Percentiles rank a stretch among this genome's conserved stretches.
phyloP scores from a whole-genome alignment of 768 basidiomycete species.

The Pleurotus pulmonarius region DNA sequence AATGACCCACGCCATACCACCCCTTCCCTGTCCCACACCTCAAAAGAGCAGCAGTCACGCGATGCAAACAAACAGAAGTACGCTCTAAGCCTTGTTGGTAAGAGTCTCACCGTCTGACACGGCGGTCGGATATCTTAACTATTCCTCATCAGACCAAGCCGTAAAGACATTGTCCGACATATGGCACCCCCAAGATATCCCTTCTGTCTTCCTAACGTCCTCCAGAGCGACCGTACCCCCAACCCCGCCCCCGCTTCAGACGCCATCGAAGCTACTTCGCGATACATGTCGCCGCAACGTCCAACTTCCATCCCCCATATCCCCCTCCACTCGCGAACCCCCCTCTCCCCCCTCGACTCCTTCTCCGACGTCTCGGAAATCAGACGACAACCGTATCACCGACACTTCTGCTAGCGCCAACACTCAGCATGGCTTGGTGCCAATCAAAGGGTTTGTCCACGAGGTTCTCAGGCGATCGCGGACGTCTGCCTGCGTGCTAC shows the following conservation, averaged over 20 bases:
- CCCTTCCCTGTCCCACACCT: constrained; percentile 23
- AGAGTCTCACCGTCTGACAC: constrained; percentile 23
- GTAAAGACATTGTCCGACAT: constrained; percentile 75
- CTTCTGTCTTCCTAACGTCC: constrained; percentile 44
- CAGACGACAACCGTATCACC: not conserved
- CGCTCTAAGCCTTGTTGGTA: constrained; percentile 68
- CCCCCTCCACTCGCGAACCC: constrained; percentile 39
- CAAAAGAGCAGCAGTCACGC: constrained; percentile 28
- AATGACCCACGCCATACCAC: constrained; percentile 28
- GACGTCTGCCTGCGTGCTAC: constrained; percentile 78
- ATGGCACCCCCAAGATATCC: constrained; percentile 78
- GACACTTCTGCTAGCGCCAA: constrained; percentile 13
- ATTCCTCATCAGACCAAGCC: constrained; percentile 58
- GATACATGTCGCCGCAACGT: constrained; percentile 22
- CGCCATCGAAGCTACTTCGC: not conserved
- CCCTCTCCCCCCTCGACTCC: constrained; percentile 25
- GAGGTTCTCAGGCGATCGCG: constrained; percentile 86
- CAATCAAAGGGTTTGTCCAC: constrained; percentile 78
- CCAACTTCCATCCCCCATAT: constrained; percentile 51
- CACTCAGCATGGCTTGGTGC: constrained; percentile 39
- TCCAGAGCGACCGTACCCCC: constrained; percentile 26
- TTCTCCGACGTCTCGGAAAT: constrained; percentile 17
- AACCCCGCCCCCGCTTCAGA: constrained; percentile 6
- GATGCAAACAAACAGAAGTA: constrained; percentile 41
- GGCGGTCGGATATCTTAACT: constrained; percentile 12